Percentiles rank a stretch among this genome's conserved stretches.
These are phyloP conservation scores for Gentiana dahurica DNA, from an alignment of 257 asterid species.

Conservation along the genomic window DNA sequence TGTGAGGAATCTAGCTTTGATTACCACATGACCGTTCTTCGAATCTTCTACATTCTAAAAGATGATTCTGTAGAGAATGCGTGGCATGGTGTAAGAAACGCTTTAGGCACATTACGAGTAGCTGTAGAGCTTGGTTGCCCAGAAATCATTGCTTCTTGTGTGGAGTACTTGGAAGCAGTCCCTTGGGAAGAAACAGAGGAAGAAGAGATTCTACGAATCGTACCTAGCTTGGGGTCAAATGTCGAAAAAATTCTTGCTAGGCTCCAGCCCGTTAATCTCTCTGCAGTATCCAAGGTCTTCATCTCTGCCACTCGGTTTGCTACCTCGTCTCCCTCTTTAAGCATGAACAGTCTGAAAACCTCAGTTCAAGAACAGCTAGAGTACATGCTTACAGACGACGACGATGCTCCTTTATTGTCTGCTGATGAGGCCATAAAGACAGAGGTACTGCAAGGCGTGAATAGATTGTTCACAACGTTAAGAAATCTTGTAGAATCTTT, in stretches of 20 bases:
- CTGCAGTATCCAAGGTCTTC: slow-evolving; percentile 40
- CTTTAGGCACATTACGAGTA: slow-evolving; percentile 57
- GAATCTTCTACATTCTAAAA: slow-evolving; percentile 40
- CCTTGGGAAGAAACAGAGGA: slow-evolving; percentile 97
- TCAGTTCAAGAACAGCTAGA: slow-evolving; percentile 89
- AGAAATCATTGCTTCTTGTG: slow-evolving; percentile 51
- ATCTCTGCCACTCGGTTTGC: slow-evolving; percentile 58
- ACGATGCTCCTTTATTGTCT: slow-evolving; percentile 62
- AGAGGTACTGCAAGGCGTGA: slow-evolving; percentile 37
- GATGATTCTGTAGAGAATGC: slow-evolving; percentile 31
- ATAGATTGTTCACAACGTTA: slow-evolving; percentile 34
- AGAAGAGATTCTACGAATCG: slow-evolving; percentile 64
- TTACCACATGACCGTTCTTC: slow-evolving; percentile 47
- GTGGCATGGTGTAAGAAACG: slow-evolving; percentile 50
- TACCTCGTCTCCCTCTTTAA: slow-evolving; percentile 49
- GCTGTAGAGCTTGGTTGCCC: slow-evolving; percentile 74
- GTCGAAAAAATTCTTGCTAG: slow-evolving; percentile 63
- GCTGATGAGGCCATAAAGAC: slow-evolving; percentile 45
- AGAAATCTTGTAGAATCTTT: slow-evolving; percentile 34
- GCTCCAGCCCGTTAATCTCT: slow-evolving; percentile 58
- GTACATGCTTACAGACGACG: slow-evolving; percentile 85
- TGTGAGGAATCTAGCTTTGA: slow-evolving; percentile 70
- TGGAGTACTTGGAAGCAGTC: slow-evolving; percentile 73
- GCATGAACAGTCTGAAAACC: slow-evolving; percentile 50
- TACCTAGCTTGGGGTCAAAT: slow-evolving; percentile 64